Evolutionary conservation across 495 filamentous ascomycete genomes (phyloP), one percentile per base, ranked within the genome.

Genomic region (Sordaria brevicollis): DNA sequence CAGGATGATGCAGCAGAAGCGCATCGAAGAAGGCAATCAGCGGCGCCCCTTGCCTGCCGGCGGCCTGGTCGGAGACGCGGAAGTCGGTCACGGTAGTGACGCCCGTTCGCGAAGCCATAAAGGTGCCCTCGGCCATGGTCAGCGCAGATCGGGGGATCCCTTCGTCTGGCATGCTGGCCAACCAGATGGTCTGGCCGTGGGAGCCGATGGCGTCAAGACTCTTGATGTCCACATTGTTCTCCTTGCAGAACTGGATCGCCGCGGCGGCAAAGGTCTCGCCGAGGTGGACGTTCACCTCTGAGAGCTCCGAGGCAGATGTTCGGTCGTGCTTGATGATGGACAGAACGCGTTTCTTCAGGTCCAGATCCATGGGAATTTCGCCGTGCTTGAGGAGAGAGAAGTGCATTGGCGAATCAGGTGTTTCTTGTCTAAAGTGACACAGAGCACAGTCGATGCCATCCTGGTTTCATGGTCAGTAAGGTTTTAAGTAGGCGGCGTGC

Each of bases 171-270:
- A 87, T 86, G 54, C 79, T 81, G 35, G 86, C 79, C 5, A 87
- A 79, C 85, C 84, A 89, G 57, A 89, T 87, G 2, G 86, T 88
- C 71, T 88, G 86, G 11, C 86, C 86, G 67, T 88, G 85, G 11
- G 84, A 86, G 17, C 85, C 86, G n/a, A 89, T 75, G 31, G 81
- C 80, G 54, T 88, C 86, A 65, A 88, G 84, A 7, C 78, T 75
- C 67, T 81, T 77, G 54, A 86, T 76, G 38, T 83, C 79, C 38
- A 86, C 74, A 9, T 76, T 33, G 68, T 85, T 77, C 36, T 84
- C 79, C 29, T 79, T 75, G 69, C 80, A 83, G 76, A 77, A 87
- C 37, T 81, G 75, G 49, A 82, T 80, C 38, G 80, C 83, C 8
- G 85, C 83, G 2, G 79, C 75, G 11, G 84, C 82, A 69, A 87